phyloP scores from a whole-genome alignment of 2,329 filamentous ascomycete genomes.

The Penicillium sp. region DNA sequence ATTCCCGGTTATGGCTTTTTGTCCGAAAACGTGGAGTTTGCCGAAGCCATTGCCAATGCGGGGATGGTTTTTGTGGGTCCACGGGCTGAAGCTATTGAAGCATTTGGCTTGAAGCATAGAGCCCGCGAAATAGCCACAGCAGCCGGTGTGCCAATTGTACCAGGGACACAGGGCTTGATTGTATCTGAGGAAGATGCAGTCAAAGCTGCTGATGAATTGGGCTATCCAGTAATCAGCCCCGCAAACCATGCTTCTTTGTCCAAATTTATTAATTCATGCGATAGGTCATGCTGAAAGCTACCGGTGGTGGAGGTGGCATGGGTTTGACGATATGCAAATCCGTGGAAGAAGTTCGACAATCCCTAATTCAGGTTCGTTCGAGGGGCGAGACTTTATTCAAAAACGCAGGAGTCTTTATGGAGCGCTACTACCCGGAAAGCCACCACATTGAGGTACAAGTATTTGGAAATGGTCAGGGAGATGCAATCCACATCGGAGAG shows the following conservation, averaged over 20 bases:
- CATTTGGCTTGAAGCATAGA: constrained; percentile 61
- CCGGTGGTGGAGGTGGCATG: constrained; percentile 79
- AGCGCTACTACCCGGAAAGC: constrained; percentile 76
- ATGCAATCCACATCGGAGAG: constrained; percentile 82
- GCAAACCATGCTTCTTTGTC: background rate
- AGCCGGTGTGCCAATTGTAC: constrained; percentile 57
- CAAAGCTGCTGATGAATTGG: constrained; percentile 45
- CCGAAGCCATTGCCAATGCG: constrained; percentile 52
- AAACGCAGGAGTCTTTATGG: constrained; percentile 80
- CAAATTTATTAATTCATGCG: background rate
- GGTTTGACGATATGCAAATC: constrained; percentile 75
- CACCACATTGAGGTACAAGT: constrained; percentile 89
- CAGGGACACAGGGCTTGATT: constrained; percentile 54
- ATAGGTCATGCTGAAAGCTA: constrained; percentile 73
- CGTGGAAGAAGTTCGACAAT: constrained; percentile 68
- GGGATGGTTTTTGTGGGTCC: constrained; percentile 65
- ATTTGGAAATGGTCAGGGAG: constrained; percentile 78
- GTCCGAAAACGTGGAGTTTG: constrained; percentile 65
- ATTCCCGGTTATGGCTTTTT: constrained; percentile 70
- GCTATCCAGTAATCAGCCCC: constrained; percentile 46
- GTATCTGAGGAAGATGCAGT: constrained; percentile 51
- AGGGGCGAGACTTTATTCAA: constrained; percentile 80
- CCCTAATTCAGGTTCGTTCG: constrained; percentile 71
- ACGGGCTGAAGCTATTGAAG: constrained; percentile 53
- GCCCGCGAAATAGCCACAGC: constrained; percentile 56